Conservation (phyloP, 495 filamentous ascomycete genomes). For the Penicillium macrosclerotiorum region DNA sequence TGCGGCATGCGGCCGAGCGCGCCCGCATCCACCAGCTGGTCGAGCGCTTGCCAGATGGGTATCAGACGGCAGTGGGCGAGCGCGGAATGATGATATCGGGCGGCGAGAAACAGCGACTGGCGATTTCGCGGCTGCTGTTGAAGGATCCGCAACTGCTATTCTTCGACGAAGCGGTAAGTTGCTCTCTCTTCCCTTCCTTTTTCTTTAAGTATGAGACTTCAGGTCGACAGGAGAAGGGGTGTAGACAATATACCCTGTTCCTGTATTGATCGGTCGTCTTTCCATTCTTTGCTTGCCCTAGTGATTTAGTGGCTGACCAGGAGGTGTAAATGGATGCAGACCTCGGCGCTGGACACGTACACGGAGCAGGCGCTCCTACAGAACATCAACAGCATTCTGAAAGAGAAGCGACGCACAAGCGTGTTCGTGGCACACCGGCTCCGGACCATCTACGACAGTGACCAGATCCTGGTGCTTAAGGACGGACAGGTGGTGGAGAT, state of each 20-base stretch:
- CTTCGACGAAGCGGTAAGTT: conserved; percentile 89
- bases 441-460: conserved; percentile 90
- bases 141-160: conserved; percentile 93
- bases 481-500: conserved; percentile 79
- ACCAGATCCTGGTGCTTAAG: conserved; percentile 88
- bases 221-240: too few relatives aligned
- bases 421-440: conserved; percentile 92
- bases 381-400: conserved; percentile 92
- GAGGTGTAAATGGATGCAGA: conserved; percentile 41
- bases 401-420: conserved; percentile 84
- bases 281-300: too few relatives aligned
- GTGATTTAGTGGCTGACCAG: conserved; percentile 1
- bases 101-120: conserved; percentile 92
- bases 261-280: too few relatives aligned
- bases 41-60: conserved; percentile 73
- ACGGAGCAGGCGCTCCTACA: conserved; percentile 88
- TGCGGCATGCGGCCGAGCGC: conserved; percentile 71
- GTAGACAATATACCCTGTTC: too few relatives aligned
- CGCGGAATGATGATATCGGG: conserved; percentile 98
- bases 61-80: conserved; percentile 91
- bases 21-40: conserved; percentile 86
- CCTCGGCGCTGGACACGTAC: conserved; percentile 91
- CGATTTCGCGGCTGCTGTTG: conserved; percentile 79
- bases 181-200: too few relatives aligned
- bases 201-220: too few relatives aligned